Conservation (phyloP, 2,329 filamentous ascomycete species). For the Neobulgaria alba region DNA sequence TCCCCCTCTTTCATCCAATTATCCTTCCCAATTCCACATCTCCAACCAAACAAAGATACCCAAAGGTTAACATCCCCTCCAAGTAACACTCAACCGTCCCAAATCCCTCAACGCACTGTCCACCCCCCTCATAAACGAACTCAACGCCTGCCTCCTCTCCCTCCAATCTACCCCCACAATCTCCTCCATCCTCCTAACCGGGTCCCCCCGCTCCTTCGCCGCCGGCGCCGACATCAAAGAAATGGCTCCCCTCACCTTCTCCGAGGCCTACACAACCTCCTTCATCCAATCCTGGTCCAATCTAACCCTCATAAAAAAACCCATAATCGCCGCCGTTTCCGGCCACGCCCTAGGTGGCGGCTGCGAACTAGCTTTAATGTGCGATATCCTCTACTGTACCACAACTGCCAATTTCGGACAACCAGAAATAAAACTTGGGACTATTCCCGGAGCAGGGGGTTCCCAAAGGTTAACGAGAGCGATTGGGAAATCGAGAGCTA, state of each 20-base stretch:
- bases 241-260: slow-evolving; percentile 89
- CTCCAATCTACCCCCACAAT: slow-evolving; percentile 64
- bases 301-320: slow-evolving; percentile 80
- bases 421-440: slow-evolving; percentile 92
- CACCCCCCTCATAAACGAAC: slow-evolving; percentile 81
- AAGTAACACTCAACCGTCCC: slow-evolving; percentile 88
- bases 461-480: slow-evolving; percentile 80
- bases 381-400: slow-evolving; percentile 88
- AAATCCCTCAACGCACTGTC: slow-evolving; percentile 92
- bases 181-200: slow-evolving; percentile 75
- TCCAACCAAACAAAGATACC: too few relatives aligned
- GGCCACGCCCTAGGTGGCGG: slow-evolving; percentile 92
- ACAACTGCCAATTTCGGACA: slow-evolving; percentile 84
- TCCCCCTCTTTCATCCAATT: slow-evolving; percentile 4
- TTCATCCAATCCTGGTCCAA: slow-evolving; percentile 96
- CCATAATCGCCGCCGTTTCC: slow-evolving; percentile 87
- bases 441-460: slow-evolving; percentile 85
- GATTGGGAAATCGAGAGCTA: slow-evolving; percentile 75
- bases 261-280: slow-evolving; percentile 74
- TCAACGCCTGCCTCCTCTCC: slow-evolving; percentile 67
- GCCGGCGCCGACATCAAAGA: slow-evolving; percentile 98
- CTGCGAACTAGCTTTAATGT: slow-evolving; percentile 97
- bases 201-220: slow-evolving; percentile 83
- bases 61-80: not conserved
- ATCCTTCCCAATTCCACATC: not conserved